Percentiles rank a stretch among this genome's conserved stretches.
Evolutionary conservation across 345 rosid species (phyloP).

Genomic region (Dimocarpus longan): DNA sequence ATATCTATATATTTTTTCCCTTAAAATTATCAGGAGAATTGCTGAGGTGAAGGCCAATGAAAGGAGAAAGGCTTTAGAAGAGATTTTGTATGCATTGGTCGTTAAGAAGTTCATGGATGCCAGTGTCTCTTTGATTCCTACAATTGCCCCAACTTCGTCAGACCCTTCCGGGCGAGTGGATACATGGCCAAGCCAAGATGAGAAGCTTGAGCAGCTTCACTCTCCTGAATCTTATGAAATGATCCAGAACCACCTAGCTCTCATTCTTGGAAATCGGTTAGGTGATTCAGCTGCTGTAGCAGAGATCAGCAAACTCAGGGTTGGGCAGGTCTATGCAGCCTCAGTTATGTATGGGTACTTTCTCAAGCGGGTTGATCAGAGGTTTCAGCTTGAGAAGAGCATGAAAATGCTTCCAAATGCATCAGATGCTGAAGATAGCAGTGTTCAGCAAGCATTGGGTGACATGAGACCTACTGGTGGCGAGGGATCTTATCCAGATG

Average conservation of each 20-base stretch:
- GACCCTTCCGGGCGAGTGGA: slow-evolving; percentile 68
- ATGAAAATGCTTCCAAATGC: slow-evolving; percentile 77
- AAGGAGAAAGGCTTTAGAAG: slow-evolving; percentile 75
- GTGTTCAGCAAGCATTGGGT: slow-evolving; percentile 32
- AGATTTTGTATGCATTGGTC: slow-evolving; percentile 84
- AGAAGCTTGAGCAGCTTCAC: slow-evolving; percentile 74
- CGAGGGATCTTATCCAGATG: slow-evolving; percentile 36
- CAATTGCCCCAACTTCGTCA: slow-evolving; percentile 48
- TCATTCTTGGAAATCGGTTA: slow-evolving; percentile 73
- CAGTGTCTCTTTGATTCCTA: slow-evolving; percentile 70
- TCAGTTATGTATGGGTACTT: slow-evolving; percentile 98
- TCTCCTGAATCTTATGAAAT: slow-evolving; percentile 90
- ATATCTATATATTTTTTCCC: not conserved
- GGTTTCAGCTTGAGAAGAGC: slow-evolving; percentile 97
- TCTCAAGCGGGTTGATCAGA: slow-evolving; percentile 86
- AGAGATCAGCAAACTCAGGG: slow-evolving; percentile 82
- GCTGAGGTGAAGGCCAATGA: slow-evolving; percentile 95
- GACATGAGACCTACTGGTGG: slow-evolving; percentile 33
- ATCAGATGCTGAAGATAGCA: slow-evolving; percentile 34
- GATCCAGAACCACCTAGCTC: slow-evolving; percentile 91
- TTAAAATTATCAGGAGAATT: slow-evolving; percentile 62
- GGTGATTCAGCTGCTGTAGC: slow-evolving; percentile 62
- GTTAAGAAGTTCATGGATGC: slow-evolving; percentile 97
- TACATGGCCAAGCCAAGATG: slow-evolving; percentile 66
- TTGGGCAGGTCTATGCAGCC: slow-evolving; percentile 99